Evolutionary conservation across 1,284 basidiomycete genomes (phyloP).

Genomic region (Kwoniella shivajii): DNA sequence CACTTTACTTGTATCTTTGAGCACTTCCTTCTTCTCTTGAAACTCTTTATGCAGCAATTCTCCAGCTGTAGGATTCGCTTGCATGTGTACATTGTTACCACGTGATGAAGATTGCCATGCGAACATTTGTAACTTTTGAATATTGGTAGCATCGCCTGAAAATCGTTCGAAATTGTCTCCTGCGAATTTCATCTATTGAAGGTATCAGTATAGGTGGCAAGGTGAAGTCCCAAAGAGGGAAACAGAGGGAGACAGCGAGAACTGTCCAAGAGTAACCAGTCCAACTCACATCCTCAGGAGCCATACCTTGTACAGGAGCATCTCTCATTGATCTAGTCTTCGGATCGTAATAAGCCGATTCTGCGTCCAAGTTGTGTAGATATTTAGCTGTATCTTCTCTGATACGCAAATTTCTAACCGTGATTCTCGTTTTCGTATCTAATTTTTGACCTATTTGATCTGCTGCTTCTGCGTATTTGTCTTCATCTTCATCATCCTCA

Average conservation of each 20-base stretch:
- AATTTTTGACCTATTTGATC: conserved; percentile 97
- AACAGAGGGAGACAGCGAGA: too few species aligned
- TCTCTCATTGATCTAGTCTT: conserved; percentile 99
- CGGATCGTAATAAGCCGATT: conserved; percentile 97
- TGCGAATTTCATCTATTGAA: conserved; percentile 75
- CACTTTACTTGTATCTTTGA: conserved; percentile 82
- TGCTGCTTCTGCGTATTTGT: conserved; percentile 96
- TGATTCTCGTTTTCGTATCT: conserved; percentile 96
- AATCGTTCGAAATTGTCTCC: conserved; percentile 94
- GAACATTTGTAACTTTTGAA: conserved; percentile 90
- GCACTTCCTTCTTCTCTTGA: conserved; percentile 85
- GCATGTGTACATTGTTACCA: conserved; percentile 92
- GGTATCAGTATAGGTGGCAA: conserved; percentile 6
- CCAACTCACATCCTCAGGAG: conserved; percentile 75
- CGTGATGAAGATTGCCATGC: conserved; percentile 94
- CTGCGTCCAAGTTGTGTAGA: conserved; percentile 91
- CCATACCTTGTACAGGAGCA: conserved; percentile 75
- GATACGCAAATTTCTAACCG: conserved; percentile 96
- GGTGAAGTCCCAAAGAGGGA: too few species aligned
- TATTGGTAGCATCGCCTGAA: conserved; percentile 86
- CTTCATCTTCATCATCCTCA: conserved; percentile 89
- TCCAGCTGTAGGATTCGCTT: conserved; percentile 95
- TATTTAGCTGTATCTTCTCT: conserved; percentile 99
- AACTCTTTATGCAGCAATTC: conserved; percentile 89
- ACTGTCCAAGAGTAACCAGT: conserved; percentile 15